Percentiles rank a stretch among this genome's conserved stretches.
Conservation (phyloP, 2,329 filamentous ascomycete species). For the Neofusicoccum kwambonambiense region DNA sequence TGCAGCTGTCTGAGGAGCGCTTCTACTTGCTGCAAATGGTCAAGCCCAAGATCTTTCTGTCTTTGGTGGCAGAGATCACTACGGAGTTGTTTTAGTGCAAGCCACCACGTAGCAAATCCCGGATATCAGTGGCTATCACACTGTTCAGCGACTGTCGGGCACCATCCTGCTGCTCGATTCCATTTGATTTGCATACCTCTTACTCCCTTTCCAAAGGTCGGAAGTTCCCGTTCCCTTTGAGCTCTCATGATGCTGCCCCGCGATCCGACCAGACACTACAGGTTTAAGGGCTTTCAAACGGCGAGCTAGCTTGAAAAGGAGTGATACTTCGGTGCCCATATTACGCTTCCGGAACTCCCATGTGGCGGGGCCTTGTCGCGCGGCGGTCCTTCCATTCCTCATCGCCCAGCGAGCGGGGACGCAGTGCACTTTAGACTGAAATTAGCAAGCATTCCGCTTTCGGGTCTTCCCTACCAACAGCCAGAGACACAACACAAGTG, state of each 20-base stretch:
- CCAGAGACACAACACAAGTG: background rate
- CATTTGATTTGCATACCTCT: too few species aligned
- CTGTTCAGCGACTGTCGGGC: background rate
- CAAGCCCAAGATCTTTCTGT: background rate
- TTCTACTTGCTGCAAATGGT: background rate
- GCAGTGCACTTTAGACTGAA: background rate
- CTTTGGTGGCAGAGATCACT: background rate
- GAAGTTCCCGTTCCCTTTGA: background rate
- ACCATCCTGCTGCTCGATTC: too few species aligned
- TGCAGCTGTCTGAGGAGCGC: background rate
- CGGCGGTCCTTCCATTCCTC: constrained; percentile 3
- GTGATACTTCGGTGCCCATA: too few species aligned
- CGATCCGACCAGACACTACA: background rate
- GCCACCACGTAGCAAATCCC: background rate
- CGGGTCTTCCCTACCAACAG: background rate
- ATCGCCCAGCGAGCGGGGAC: background rate
- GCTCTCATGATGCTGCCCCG: background rate
- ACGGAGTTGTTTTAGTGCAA: background rate
- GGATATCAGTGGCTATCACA: background rate
- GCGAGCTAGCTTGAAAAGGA: too few species aligned
- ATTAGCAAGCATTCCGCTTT: constrained; percentile 6
- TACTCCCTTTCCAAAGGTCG: background rate
- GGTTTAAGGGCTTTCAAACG: too few species aligned
- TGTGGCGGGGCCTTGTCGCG: background rate
- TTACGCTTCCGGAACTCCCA: background rate